Conservation (phyloP, 2,329 filamentous ascomycete genomes). For the Microsporum ferrugineum region DNA sequence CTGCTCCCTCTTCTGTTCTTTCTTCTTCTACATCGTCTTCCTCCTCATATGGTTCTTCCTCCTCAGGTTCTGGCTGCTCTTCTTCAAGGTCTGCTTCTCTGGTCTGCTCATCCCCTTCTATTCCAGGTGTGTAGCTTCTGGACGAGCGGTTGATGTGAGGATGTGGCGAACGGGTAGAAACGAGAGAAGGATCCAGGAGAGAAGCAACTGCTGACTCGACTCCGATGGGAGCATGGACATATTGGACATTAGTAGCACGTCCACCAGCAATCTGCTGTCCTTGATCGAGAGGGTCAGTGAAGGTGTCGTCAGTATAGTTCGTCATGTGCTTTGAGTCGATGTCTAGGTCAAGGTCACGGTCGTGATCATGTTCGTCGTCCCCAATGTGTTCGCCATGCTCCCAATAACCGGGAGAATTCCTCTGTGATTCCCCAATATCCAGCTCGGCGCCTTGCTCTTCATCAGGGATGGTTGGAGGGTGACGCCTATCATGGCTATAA, state of each 20-base stretch:
- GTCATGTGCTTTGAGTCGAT: slow-evolving; percentile 42
- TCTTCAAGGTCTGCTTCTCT: background rate
- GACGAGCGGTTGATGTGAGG: slow-evolving; percentile 26
- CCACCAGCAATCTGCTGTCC: slow-evolving; percentile 61
- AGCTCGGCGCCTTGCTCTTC: slow-evolving; percentile 25
- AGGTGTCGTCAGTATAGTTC: slow-evolving; percentile 45
- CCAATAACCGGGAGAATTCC: slow-evolving; percentile 23
- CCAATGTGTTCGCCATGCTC: slow-evolving; percentile 21
- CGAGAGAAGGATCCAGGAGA: slow-evolving; percentile 67
- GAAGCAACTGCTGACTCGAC: slow-evolving; percentile 89
- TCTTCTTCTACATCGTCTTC: slow-evolving; percentile 31
- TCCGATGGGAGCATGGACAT: slow-evolving; percentile 58
- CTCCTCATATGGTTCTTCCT: slow-evolving; percentile 39
- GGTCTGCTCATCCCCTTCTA: slow-evolving; percentile 13
- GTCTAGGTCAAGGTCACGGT: slow-evolving; percentile 18
- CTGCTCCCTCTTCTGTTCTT: slow-evolving; percentile 34
- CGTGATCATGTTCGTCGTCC: slow-evolving; percentile 20
- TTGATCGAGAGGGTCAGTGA: slow-evolving; percentile 44
- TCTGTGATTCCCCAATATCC: background rate
- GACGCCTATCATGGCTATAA: slow-evolving; percentile 41
- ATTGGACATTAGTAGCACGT: slow-evolving; percentile 61
- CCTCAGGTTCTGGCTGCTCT: slow-evolving; percentile 15
- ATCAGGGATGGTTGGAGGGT: slow-evolving; percentile 39
- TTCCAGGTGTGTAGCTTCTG: slow-evolving; percentile 21
- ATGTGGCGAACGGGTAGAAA: slow-evolving; percentile 50